Base-by-base conservation (phyloP, 2,329 filamentous ascomycete species). In the Venturia oleaginea region DNA sequence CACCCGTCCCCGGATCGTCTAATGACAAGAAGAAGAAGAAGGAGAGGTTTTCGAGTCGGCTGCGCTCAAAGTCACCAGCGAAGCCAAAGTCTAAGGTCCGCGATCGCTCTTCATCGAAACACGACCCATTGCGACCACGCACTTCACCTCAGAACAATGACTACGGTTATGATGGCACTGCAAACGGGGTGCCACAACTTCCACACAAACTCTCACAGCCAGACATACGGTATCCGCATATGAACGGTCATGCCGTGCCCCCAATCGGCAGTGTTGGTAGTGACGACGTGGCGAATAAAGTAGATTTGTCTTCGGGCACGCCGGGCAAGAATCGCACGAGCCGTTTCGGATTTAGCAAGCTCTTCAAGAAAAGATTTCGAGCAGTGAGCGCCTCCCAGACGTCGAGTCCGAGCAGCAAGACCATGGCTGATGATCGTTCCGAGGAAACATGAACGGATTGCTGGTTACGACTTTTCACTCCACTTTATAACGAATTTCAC, bases 41-140 rank as follows among this genome's bases (percentile, higher is more conserved):
- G 22, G 46, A 60, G 2, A 34, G 30, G 15, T 34, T 57, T 34
- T 40, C 37, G 13, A 60, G 59, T 10, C 62, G 48, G 59, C 59
- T 63, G 65, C 70, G 42, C 63, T 51, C 40, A 37, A 43, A 37
- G 22, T 61, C 3, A 68, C 69, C 17, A 69, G 66, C 22, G 42
- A 54, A 5, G 62, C 70, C 22, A 66, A 62, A 51, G 43, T 32
- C 61, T 11, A 62, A 62, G n/a, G 15, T 10, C 13, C 61, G 43
- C n/a, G 61, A 34, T 19, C 42, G 42, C 38, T 48, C 61, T 32
- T 48, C 61, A 17, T 62, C 61, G 19, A 32, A 48, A n/a, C 24
- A 62, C 11, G 61, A 62, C n/a, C 61, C 61, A 17, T 30, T 8
- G 30, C 61, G 61, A 19, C 61, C 61, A 51, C 38, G 24, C 40